These are phyloP conservation scores for Venturia oleaginea DNA, from an alignment of 2,329 filamentous ascomycete species.

Conservation along the genomic window DNA sequence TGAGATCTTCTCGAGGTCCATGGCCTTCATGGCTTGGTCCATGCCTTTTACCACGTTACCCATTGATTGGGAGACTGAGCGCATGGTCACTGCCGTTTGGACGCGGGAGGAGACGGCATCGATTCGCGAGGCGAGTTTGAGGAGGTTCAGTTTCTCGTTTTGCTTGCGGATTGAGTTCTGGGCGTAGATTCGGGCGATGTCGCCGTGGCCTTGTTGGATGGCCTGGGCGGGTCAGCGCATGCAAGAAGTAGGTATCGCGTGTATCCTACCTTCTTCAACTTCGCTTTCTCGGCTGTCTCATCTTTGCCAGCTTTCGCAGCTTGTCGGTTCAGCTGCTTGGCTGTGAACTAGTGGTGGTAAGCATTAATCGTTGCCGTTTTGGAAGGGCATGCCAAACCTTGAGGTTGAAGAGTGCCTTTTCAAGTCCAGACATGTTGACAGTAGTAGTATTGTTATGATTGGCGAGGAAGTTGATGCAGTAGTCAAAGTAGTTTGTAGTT, in stretches of 20 bases:
- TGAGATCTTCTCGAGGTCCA: constrained; percentile 57
- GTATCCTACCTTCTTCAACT: constrained; percentile 47
- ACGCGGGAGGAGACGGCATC: constrained; percentile 51
- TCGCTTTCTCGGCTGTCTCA: constrained; percentile 51
- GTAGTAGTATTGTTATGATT: background rate
- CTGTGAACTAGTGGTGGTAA: constrained; percentile 44
- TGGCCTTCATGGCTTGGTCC: constrained; percentile 53
- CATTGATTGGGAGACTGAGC: constrained; percentile 52
- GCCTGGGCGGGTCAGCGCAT: constrained; percentile 31
- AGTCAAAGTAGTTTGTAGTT: background rate
- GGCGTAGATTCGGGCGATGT: constrained; percentile 55
- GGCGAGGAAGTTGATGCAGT: background rate
- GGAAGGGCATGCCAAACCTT: constrained; percentile 36
- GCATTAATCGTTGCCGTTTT: constrained; percentile 14
- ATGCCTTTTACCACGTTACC: constrained; percentile 53
- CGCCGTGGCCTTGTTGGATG: constrained; percentile 49
- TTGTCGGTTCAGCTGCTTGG: constrained; percentile 54
- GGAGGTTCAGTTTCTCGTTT: constrained; percentile 52
- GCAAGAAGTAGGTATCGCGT: background rate
- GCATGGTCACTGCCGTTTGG: constrained; percentile 56
- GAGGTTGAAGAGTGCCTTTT: constrained; percentile 54
- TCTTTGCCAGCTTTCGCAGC: constrained; percentile 53
- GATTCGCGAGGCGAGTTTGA: constrained; percentile 48
- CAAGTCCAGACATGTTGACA: constrained; percentile 47
- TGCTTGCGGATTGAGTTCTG: constrained; percentile 55